Evolutionary conservation across 345 rosid genomes (phyloP).

Genomic region (Eucalyptus sp.): DNA sequence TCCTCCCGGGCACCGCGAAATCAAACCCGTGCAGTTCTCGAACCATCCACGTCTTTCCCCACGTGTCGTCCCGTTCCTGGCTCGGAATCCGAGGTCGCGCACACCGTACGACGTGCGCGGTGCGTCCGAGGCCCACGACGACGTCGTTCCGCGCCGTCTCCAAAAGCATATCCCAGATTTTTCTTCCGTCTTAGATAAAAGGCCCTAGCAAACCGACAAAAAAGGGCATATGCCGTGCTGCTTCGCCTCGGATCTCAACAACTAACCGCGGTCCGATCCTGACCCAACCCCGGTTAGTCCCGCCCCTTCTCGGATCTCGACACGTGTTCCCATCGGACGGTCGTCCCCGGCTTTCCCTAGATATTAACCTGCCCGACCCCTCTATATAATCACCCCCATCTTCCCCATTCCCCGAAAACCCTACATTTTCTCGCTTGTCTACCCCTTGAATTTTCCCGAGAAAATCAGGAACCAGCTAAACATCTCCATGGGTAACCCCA

Average conservation of each 20-base stretch:
- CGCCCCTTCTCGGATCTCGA: neutral
- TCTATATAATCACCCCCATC: neutral
- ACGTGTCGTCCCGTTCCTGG: neutral
- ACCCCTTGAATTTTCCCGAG: neutral
- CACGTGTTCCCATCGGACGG: neutral
- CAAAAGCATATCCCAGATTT: neutral
- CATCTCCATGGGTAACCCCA: constrained; percentile 10
- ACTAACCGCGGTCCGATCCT: neutral
- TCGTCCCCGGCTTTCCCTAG: neutral
- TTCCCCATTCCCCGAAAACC: neutral
- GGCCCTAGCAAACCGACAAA: neutral
- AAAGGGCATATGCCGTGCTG: neutral
- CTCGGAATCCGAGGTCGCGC: neutral
- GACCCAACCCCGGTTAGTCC: neutral
- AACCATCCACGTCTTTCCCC: too few species aligned
- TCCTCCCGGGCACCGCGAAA: too few species aligned
- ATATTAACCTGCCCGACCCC: neutral
- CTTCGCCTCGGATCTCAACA: neutral
- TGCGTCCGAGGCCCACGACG: neutral
- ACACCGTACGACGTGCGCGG: neutral
- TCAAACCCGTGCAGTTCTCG: too few species aligned
- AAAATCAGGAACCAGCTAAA: neutral
- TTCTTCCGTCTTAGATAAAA: neutral
- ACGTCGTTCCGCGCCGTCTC: neutral
- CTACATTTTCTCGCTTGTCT: neutral